Evolutionary conservation across 73 alveolate genomes (phyloP).

Genomic region (Effrenium voratum): DNA sequence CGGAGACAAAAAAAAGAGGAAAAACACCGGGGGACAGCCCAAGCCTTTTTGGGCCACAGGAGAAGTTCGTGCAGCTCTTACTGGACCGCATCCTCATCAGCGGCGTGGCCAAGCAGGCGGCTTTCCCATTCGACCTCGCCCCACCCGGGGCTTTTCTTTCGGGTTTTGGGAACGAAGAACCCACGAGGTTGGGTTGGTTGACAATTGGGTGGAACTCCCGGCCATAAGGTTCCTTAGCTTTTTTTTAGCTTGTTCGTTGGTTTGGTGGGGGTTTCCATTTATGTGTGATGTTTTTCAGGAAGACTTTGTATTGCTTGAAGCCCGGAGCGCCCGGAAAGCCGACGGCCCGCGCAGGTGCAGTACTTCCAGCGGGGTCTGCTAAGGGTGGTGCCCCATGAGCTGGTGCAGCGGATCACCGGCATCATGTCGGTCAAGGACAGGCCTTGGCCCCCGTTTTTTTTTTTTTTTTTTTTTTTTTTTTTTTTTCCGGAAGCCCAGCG

Average conservation of each 20-base stretch:
- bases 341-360: conserved; percentile 9
- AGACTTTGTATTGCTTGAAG: not conserved
- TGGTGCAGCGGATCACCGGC: conserved; percentile 73
- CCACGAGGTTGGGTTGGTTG: not conserved
- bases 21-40: no score
- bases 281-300: not conserved
- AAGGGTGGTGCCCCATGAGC: conserved; percentile 82
- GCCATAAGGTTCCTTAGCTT: not conserved
- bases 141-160: no score
- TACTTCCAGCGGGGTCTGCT: conserved; percentile 84
- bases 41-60: no score
- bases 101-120: conserved; percentile 77
- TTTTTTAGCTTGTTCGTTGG: not conserved
- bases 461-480: no score
- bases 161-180: not conserved
- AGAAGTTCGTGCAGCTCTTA: conserved; percentile 50
- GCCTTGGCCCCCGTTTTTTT: not conserved
- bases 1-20: no score
- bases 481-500: not conserved
- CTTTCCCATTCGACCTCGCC: not conserved
- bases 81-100: conserved; percentile 73
- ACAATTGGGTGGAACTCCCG: not conserved
- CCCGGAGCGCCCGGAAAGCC: not conserved
- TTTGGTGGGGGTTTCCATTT: not conserved
- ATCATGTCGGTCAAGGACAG: conserved; percentile 59